phyloP scores from a whole-genome alignment of 2,329 filamentous ascomycete species.

The Aspergillus sp. region DNA sequence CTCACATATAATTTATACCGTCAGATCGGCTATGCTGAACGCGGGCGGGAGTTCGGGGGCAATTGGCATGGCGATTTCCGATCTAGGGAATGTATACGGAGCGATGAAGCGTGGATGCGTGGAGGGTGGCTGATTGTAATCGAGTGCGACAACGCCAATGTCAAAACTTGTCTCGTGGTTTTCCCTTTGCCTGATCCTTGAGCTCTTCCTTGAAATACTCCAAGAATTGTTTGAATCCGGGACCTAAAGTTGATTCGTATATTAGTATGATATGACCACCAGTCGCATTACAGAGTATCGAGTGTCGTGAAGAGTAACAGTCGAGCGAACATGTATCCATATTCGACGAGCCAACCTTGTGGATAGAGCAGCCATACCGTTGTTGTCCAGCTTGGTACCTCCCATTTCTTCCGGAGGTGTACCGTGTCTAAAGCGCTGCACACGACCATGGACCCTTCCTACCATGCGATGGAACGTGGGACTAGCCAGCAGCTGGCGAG shows the following conservation, averaged over 20 bases:
- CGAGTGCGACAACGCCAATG: not conserved
- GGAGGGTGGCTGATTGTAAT: not conserved
- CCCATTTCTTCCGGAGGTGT: slow-evolving; percentile 49
- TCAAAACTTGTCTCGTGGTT: slow-evolving; percentile 37
- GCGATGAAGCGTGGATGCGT: not conserved
- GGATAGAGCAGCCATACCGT: slow-evolving; percentile 29
- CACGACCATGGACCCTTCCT: slow-evolving; percentile 46
- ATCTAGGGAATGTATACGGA: not conserved
- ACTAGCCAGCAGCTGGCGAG: slow-evolving; percentile 46
- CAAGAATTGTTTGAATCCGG: slow-evolving; percentile 38
- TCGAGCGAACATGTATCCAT: not conserved
- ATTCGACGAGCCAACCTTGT: slow-evolving; percentile 6
- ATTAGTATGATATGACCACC: not conserved
- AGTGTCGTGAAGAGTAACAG: no score
- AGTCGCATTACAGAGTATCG: no score
- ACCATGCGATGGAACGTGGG: slow-evolving; percentile 50
- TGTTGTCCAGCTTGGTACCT: slow-evolving; percentile 45
- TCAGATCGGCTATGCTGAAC: not conserved
- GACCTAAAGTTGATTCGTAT: slow-evolving; percentile 23
- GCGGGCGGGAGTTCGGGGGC: no score
- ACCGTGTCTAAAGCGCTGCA: slow-evolving; percentile 48
- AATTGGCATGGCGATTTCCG: not conserved
- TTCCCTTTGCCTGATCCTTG: slow-evolving; percentile 47
- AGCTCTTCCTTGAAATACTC: slow-evolving; percentile 49
- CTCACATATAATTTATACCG: not conserved